Conservation (phyloP, 495 filamentous ascomycete genomes). For the Hypoxylon fragiforme region DNA sequence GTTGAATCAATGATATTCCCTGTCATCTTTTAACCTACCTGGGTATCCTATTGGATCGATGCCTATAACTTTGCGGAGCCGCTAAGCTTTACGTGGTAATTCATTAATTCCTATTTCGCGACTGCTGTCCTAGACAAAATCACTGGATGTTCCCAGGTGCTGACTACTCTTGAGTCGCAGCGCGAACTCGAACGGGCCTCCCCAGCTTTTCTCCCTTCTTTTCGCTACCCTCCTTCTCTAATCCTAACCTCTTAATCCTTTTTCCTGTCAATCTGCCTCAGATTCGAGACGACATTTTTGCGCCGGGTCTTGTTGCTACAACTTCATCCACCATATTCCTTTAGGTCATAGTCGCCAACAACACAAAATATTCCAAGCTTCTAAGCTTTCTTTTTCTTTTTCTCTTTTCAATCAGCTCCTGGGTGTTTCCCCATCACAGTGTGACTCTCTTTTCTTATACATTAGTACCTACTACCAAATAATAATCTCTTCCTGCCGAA, state of each 20-base stretch:
- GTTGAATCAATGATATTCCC: background rate
- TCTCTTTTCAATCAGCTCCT: constrained; percentile 15
- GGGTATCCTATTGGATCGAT: constrained; percentile 24
- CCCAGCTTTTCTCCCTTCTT: constrained; percentile 23
- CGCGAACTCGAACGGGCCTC: constrained; percentile 28
- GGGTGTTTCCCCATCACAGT: background rate
- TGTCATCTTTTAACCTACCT: too few relatives aligned
- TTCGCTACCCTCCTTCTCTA: constrained; percentile 9
- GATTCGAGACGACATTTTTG: constrained; percentile 29
- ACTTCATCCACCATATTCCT: constrained; percentile 22
- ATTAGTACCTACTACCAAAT: too few relatives aligned
- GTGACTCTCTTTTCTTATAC: constrained; percentile 3
- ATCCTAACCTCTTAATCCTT: constrained; percentile 12
- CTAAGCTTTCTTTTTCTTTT: constrained; percentile 6
- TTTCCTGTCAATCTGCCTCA: constrained; percentile 28
- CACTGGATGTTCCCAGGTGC: constrained; percentile 16
- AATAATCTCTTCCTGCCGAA: constrained; percentile 12
- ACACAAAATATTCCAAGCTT: background rate
- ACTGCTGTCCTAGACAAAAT: constrained; percentile 3
- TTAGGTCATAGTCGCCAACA: constrained; percentile 13
- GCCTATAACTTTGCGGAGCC: background rate
- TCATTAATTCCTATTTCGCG: constrained; percentile 35
- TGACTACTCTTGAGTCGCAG: constrained; percentile 18
- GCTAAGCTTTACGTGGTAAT: constrained; percentile 25
- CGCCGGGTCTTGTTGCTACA: constrained; percentile 29